Base-by-base conservation (phyloP, 2,329 filamentous ascomycete species). In the Cladosporium sp. region DNA sequence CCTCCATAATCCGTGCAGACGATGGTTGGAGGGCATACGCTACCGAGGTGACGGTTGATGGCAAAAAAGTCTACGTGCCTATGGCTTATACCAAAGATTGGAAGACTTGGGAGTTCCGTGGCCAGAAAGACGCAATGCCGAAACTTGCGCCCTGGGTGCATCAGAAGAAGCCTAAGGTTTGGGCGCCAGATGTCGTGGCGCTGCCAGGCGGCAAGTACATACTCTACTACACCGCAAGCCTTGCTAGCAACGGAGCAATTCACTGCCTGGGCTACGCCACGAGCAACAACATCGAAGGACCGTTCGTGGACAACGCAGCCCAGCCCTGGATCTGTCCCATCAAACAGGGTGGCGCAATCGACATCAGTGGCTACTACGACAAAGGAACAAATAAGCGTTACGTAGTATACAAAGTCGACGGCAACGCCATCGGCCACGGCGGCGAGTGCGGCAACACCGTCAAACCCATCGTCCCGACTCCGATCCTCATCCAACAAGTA, bases 121-220 rank as follows among this genome's bases (percentile, higher is more conserved):
- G 78, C 42, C 69, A 78, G 55, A 67, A 74, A 17, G 82, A 86
- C 62, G 78, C 80, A 3, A 73, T 86, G n/a, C 81, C 82, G 0
- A 70, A 72, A 4, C 59, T 78, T 7, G 75, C 76, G 1, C 64
- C 73, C 6, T 87, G 84, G 84, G 79, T 64, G 14, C 56, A 64
- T 25, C 22, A 81, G 34, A 79, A 75, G 2, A 77, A 78, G 3
- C 67, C 67, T 4, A 76, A 82, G 55, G 80, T 80, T 28, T 87
- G 83, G 83, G 84, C 84, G 0, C 84, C 84, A 8, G 83, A 86
- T 66, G 81, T 87, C 12, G 73, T 79, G 3, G 70, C 69, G 54
- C 70, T 83, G 17, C 51, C 60, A 22, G 60, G 66, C 40, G 68
- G 67, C 5, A 51, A 39, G 8, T 70, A 67, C 62, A 58, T 70